Conservation (phyloP, 805 yeast species). For the Hagleromyces aurorensis region DNA sequence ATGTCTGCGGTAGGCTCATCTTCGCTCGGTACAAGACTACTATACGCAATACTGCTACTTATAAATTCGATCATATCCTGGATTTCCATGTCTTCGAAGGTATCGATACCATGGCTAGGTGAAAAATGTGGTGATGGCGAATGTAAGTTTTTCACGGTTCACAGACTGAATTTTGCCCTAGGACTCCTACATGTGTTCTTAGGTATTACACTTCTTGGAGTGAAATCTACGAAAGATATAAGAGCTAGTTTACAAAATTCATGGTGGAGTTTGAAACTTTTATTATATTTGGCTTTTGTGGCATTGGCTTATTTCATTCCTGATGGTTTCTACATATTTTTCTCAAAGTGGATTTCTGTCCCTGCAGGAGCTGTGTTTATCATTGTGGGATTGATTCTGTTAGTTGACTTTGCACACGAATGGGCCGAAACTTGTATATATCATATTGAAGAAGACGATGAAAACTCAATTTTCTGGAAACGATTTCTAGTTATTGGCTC, state of each 20-base stretch:
- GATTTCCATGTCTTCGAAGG: slow-evolving; percentile 76
- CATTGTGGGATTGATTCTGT: slow-evolving; percentile 78
- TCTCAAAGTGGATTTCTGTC: slow-evolving; percentile 88
- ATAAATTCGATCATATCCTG: slow-evolving; percentile 80
- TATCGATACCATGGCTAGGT: slow-evolving; percentile 66
- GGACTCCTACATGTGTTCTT: slow-evolving; percentile 70
- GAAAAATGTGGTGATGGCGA: slow-evolving; percentile 76
- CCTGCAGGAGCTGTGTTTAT: slow-evolving; percentile 77
- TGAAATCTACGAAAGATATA: slow-evolving; percentile 68
- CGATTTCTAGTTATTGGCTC: slow-evolving; percentile 81
- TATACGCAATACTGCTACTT: slow-evolving; percentile 73
- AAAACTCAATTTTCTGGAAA: slow-evolving; percentile 59
- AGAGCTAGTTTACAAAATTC: slow-evolving; percentile 85
- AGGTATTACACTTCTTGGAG: slow-evolving; percentile 62
- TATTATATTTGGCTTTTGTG: slow-evolving; percentile 49
- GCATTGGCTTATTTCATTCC: slow-evolving; percentile 71
- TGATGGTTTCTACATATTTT: slow-evolving; percentile 74
- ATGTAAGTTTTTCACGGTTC: slow-evolving; percentile 94
- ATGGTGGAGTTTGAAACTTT: slow-evolving; percentile 74
- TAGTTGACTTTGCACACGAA: slow-evolving; percentile 96
- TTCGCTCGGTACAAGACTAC: slow-evolving; percentile 73
- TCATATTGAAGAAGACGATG: slow-evolving; percentile 77
- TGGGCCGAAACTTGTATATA: slow-evolving; percentile 97
- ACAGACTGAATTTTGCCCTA: slow-evolving; percentile 79
- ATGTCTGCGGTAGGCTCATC: slow-evolving; percentile 53